phyloP scores from a whole-genome alignment of 2,329 filamentous ascomycete species.

The Didymellaceae sp. region DNA sequence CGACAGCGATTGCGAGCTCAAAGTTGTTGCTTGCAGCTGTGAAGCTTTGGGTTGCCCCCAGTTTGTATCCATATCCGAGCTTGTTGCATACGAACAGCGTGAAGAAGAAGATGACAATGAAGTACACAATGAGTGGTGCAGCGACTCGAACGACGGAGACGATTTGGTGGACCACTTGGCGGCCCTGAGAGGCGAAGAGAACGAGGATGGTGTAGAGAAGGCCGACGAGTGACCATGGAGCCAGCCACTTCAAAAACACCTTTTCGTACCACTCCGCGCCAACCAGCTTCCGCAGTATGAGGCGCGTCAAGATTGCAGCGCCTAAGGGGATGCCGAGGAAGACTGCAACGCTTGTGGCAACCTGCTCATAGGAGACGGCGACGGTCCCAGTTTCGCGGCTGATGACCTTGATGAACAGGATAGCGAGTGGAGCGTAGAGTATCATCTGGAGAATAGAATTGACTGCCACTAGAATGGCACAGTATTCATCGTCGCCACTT shows the following conservation, averaged over 20 bases:
- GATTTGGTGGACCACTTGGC: slow-evolving; percentile 5
- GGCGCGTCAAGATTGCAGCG: slow-evolving; percentile 3
- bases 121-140: slow-evolving; percentile 3
- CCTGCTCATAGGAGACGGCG: slow-evolving; percentile 2
- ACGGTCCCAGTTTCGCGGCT: slow-evolving; percentile 5
- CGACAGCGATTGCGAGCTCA: slow-evolving; percentile 5
- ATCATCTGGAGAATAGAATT: slow-evolving; percentile 4
- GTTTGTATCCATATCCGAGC: slow-evolving; percentile 5
- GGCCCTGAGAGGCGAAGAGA: slow-evolving; percentile 2
- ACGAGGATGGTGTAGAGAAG: slow-evolving; percentile 5
- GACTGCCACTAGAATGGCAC: slow-evolving; percentile 3
- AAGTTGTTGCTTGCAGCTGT: slow-evolving; percentile 7
- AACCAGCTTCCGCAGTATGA: slow-evolving; percentile 4
- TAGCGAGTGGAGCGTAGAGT: slow-evolving; percentile 2
- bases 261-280: slow-evolving; percentile 1
- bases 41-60: slow-evolving; percentile 4
- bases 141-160: slow-evolving; percentile 4
- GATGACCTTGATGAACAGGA: slow-evolving; percentile 4
- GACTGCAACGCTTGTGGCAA: slow-evolving; percentile 5
- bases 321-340: slow-evolving; percentile 3
- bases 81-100: slow-evolving; percentile 5
- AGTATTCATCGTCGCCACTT: slow-evolving; percentile 3
- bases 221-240: slow-evolving; percentile 1
- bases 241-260: slow-evolving; percentile 3
- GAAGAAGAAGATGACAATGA: slow-evolving; percentile 5